Evolutionary conservation across 2,329 filamentous ascomycete genomes (phyloP), one percentile per base, ranked within the genome.

Genomic region (Cephalotrichum gorgonifer): DNA sequence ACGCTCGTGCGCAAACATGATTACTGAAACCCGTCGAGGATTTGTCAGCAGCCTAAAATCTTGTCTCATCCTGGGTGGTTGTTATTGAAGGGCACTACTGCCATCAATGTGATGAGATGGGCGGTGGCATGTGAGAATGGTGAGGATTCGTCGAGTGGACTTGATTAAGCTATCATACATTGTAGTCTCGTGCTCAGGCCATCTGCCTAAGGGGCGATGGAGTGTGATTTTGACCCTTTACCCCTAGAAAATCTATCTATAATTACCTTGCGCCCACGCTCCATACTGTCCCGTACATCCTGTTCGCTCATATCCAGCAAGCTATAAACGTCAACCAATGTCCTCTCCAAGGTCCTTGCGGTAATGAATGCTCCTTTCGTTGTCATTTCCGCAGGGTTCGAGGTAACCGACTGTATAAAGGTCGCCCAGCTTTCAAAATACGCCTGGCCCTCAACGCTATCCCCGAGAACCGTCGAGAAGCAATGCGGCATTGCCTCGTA

Each of bases 401-500:
- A 58, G 2, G 71, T 66, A 2, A 61, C 70, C 17, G 58, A 54
- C 25, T 54, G 64, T 20, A 81, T 73, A 53, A 88, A 88, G 2
- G 60, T 62, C 0, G 75, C 65, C 74, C 79, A 79, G 3, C 67
- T 65, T 12, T 70, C 62, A 51, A 79, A 74, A 56, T 78, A 85
- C 43, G 74, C 69, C 6, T 14, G 15, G 12, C 12, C 20, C 54
- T 59, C 64, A 2, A 73, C 65, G 5, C 65, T 63, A 8, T 17
- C 35, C 2, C 70, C 62, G 50, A 86, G 64, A 1, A 86, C 53
- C 53, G 79, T 56, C 1, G 75, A 77, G 58, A 88, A 90, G 55
- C 78, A 80, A 64, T 90, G 86, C 48, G 86, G 85, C 86, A 91
- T 90, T 3, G 79, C 83, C 61, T 89, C 82, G 60, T 81, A 91